Evolutionary conservation across 495 filamentous ascomycete species (phyloP).

Genomic region (Delitschia confertaspora): DNA sequence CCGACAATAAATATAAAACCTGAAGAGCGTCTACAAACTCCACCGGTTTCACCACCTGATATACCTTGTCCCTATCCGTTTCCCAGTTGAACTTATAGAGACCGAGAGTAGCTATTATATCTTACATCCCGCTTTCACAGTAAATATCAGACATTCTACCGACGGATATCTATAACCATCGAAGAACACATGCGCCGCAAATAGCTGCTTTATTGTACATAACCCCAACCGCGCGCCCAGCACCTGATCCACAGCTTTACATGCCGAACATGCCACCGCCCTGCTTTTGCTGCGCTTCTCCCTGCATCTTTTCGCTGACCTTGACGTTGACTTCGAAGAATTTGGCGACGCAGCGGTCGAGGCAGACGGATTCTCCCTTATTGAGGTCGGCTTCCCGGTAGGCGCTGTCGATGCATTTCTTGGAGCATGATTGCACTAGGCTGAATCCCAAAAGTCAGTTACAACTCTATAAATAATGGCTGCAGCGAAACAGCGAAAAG

Average conservation of each 20-base stretch:
- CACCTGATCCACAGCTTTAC: no score
- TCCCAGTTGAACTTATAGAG: no score
- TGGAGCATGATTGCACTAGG: conserved; percentile 74
- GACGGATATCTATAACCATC: no score
- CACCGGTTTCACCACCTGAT: no score
- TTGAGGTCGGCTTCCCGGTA: conserved; percentile 94
- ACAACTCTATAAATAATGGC: neutral
- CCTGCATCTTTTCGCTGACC: conserved; percentile 75
- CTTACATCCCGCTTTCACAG: no score
- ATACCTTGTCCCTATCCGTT: no score
- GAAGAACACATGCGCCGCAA: neutral
- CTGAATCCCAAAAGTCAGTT: conserved; percentile 38
- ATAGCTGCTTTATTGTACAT: neutral
- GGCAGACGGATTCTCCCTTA: conserved; percentile 96
- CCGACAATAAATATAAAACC: no score
- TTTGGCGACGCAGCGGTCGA: conserved; percentile 92
- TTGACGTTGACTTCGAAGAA: conserved; percentile 97
- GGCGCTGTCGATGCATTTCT: conserved; percentile 81
- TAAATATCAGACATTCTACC: no score
- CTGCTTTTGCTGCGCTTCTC: conserved; percentile 43
- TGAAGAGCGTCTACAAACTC: no score
- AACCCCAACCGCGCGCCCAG: neutral
- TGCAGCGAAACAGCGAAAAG: neutral
- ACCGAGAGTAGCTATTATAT: no score
- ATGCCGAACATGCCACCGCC: conserved; percentile 44